Percentiles rank a stretch among this genome's conserved stretches.
These are phyloP conservation scores for Daucus carota DNA, from an alignment of 129 eudicot species.

Conservation along the genomic window DNA sequence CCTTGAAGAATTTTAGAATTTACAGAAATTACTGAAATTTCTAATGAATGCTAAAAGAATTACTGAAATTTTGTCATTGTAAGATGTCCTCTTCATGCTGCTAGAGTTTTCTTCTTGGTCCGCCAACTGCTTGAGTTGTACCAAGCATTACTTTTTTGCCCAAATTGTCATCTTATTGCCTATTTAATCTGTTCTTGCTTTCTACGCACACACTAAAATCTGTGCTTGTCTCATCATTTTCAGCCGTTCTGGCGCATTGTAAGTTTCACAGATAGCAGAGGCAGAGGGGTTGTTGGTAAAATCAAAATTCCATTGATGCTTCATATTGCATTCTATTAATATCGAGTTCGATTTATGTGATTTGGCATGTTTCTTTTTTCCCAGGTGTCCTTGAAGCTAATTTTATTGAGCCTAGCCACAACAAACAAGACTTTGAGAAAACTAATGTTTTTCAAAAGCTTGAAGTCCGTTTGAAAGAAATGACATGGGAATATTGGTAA, in stretches of 20 bases:
- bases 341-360: not conserved
- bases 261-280: conserved; percentile 36
- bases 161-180: not conserved
- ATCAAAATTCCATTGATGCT: not conserved
- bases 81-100: not conserved
- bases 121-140: not conserved
- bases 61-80: not conserved
- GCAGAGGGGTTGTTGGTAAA: conserved; percentile 58
- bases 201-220: conserved; percentile 2
- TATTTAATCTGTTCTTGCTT: conserved; percentile 4
- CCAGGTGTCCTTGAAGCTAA: conserved; percentile 62
- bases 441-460: conserved; percentile 57
- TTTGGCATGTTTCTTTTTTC: not conserved
- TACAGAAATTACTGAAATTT: too few relatives aligned
- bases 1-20: not conserved
- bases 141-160: not conserved
- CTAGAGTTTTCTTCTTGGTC: not conserved
- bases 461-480: conserved; percentile 42
- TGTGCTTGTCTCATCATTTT: conserved; percentile 21
- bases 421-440: conserved; percentile 66
- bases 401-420: conserved; percentile 52
- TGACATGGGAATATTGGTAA: conserved; percentile 63
- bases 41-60: not conserved
- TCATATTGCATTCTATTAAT: not conserved
- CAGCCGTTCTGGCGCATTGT: conserved; percentile 64